Evolutionary conservation across 345 rosid genomes (phyloP).

Genomic region (Turritis glabra): DNA sequence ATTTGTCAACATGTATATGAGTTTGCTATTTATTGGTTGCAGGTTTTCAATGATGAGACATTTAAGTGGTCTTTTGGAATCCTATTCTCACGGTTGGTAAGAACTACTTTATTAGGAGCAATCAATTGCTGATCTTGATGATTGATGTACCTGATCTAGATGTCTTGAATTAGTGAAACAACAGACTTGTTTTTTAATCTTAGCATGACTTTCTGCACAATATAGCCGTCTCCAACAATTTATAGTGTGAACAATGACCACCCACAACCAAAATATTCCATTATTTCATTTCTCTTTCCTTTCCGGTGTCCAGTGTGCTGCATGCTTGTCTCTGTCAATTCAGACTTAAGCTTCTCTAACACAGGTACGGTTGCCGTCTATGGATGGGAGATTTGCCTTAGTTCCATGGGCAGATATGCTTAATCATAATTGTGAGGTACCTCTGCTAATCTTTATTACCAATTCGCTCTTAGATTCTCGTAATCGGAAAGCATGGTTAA

Average conservation of each 20-base stretch:
- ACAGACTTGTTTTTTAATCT: neutral
- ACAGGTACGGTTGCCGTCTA: slow-evolving; percentile 90
- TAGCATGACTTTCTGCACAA: slow-evolving; percentile 3
- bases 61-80: slow-evolving; percentile 98
- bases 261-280: neutral
- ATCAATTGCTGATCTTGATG: slow-evolving; percentile 10
- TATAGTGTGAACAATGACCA: neutral
- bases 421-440: slow-evolving; percentile 93
- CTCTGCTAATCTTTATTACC: slow-evolving; percentile 4
- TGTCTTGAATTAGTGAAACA: slow-evolving; percentile 11
- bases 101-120: slow-evolving; percentile 29
- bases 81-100: slow-evolving; percentile 94
- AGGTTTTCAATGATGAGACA: slow-evolving; percentile 87
- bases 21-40: slow-evolving; percentile 32
- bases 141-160: neutral
- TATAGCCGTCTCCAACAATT: neutral
- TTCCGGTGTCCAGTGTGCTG: neutral
- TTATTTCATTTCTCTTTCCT: neutral
- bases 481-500: slow-evolving; percentile 6
- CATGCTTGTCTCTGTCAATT: slow-evolving; percentile 13
- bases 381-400: slow-evolving; percentile 92
- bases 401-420: slow-evolving; percentile 99
- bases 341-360: slow-evolving; percentile 10
- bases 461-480: slow-evolving; percentile 4
- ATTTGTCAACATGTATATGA: slow-evolving; percentile 1